These are phyloP conservation scores for Monoraphidium neglectum DNA, from an alignment of 139 green algal genomes.

Conservation along the genomic window DNA sequence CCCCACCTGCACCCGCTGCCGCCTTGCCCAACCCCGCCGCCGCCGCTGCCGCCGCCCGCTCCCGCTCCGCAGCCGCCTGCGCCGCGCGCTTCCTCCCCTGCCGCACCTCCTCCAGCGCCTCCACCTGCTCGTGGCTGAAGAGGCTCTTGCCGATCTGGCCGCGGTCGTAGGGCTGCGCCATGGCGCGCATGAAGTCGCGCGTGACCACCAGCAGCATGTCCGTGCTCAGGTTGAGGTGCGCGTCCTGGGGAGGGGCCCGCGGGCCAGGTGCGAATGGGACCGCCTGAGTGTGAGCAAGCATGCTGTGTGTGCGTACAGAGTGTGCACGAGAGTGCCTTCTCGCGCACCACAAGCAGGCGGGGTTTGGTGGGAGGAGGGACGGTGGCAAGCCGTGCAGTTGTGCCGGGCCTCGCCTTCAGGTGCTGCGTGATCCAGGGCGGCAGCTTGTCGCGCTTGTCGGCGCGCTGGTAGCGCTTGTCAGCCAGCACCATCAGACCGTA, in stretches of 20 bases:
- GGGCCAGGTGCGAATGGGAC: too few species aligned
- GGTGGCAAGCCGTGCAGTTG: constrained; percentile 86
- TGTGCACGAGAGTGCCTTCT: too few species aligned
- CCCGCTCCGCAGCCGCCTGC: too few species aligned
- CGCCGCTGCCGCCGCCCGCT: background rate
- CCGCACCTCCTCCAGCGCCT: constrained; percentile 49
- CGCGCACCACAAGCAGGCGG: too few species aligned
- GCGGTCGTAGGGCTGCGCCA: constrained; percentile 89
- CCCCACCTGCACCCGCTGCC: constrained; percentile 1
- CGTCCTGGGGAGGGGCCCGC: too few species aligned
- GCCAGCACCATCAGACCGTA: constrained; percentile 55
- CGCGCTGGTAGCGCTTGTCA: constrained; percentile 91
- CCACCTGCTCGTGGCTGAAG: constrained; percentile 72
- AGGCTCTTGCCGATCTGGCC: constrained; percentile 66
- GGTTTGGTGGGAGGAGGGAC: too few species aligned
- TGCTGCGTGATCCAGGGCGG: constrained; percentile 93
- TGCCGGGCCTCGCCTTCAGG: constrained; percentile 84
- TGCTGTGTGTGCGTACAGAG: too few species aligned
- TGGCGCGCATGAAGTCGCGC: constrained; percentile 90
- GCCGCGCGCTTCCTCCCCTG: constrained; percentile 24
- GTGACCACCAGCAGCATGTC: constrained; percentile 95
- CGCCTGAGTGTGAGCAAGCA: too few species aligned
- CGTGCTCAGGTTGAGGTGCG: constrained; percentile 93
- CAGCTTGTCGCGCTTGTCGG: constrained; percentile 98
- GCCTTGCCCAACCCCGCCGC: background rate